phyloP scores from a whole-genome alignment of 441 rosid species.

The Pelargonium cotyledonis region DNA sequence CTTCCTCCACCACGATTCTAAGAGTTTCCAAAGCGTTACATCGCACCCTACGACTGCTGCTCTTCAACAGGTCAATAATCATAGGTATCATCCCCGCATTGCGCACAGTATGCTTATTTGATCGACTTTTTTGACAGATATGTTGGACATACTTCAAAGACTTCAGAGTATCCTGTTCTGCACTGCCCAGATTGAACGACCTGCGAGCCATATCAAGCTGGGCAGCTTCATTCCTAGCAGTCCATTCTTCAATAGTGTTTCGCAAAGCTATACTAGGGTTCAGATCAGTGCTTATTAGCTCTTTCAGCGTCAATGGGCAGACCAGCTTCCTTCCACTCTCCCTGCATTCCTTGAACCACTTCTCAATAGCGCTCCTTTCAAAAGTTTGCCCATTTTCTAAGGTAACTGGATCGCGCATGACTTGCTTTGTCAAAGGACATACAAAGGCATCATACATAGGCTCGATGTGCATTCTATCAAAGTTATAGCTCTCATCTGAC shows the following conservation, averaged over 20 bases:
- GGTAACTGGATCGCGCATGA: constrained; percentile 81
- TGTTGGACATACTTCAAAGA: constrained; percentile 52
- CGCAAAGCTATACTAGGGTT: constrained; percentile 84
- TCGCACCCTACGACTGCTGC: constrained; percentile 63
- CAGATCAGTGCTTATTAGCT: constrained; percentile 52
- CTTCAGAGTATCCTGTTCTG: constrained; percentile 64
- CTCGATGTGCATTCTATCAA: constrained; percentile 58
- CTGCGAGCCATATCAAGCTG: constrained; percentile 83
- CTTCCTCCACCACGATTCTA: constrained; percentile 70
- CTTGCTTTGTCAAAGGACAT: constrained; percentile 81
- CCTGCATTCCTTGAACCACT: constrained; percentile 74
- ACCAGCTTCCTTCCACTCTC: constrained; percentile 52
- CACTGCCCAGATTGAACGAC: constrained; percentile 47
- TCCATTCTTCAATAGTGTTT: constrained; percentile 94
- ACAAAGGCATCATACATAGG: constrained; percentile 86
- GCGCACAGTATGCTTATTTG: constrained; percentile 58
- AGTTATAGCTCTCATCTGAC: constrained; percentile 70
- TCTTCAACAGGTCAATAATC: constrained; percentile 73
- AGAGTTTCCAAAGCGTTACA: constrained; percentile 77
- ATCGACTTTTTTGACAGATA: constrained; percentile 54
- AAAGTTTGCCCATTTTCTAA: constrained; percentile 82
- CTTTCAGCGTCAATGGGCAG: constrained; percentile 76
- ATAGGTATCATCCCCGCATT: constrained; percentile 62
- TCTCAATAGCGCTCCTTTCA: constrained; percentile 87
- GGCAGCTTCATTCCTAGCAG: constrained; percentile 77